phyloP scores from a whole-genome alignment of 305 asterid species.

The Ajuga reptans region DNA sequence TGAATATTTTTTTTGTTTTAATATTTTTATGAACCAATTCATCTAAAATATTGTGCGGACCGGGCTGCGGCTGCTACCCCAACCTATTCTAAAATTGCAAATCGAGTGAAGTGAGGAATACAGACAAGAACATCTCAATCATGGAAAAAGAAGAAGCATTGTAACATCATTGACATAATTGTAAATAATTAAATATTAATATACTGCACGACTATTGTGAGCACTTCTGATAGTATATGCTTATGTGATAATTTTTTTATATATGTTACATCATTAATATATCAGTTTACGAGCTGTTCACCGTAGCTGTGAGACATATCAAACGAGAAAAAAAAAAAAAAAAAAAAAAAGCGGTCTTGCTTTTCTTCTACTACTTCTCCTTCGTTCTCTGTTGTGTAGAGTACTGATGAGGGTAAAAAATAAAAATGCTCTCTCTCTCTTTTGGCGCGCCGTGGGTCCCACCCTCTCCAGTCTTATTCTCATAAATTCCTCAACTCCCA shows the following conservation, averaged over 20 bases:
- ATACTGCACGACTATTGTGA: too few species aligned
- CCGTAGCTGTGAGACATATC: too few species aligned
- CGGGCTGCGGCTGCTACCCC: too few species aligned
- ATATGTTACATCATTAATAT: too few species aligned
- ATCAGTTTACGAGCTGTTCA: too few species aligned
- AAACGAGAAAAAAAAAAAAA: too few species aligned
- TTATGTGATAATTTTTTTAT: too few species aligned
- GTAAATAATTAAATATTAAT: background rate
- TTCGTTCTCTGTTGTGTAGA: background rate
- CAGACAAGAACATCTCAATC: background rate
- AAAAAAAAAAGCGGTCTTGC: slow-evolving; percentile 32
- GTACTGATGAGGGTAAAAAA: slow-evolving; percentile 13
- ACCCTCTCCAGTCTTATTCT: slow-evolving; percentile 39
- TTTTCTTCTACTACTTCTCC: slow-evolving; percentile 42
- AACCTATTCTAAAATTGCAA: too few species aligned
- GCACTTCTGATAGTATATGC: too few species aligned
- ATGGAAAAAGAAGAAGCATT: slow-evolving; percentile 22
- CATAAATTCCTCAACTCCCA: slow-evolving; percentile 55
- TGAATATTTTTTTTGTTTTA: too few species aligned
- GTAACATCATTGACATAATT: slow-evolving; percentile 25
- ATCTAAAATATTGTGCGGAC: too few species aligned
- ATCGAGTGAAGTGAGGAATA: background rate
- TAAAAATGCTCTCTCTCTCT: slow-evolving; percentile 22
- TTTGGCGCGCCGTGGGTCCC: slow-evolving; percentile 48
- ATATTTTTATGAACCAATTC: too few species aligned